Conservation (phyloP, 768 basidiomycete species). For the Lentinula aciculospora region DNA sequence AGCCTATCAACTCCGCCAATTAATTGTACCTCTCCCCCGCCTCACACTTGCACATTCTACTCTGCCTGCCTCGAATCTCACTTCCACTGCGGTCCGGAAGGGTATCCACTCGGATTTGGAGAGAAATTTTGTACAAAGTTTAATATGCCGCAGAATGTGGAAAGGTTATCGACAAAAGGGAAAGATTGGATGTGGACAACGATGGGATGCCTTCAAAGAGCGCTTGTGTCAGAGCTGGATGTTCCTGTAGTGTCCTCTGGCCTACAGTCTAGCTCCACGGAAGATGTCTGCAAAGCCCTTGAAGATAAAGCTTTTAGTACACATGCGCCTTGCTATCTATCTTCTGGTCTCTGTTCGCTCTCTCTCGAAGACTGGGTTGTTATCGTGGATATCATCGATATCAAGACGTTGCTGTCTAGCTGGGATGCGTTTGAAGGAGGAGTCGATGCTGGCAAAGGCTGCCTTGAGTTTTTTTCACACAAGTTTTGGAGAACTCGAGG, state of each 20-base stretch:
- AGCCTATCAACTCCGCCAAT: not conserved
- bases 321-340: conserved; percentile 34
- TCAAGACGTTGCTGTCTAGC: conserved; percentile 24
- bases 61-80: conserved; percentile 35
- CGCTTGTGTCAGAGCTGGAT: conserved; percentile 27
- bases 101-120: conserved; percentile 40
- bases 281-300: conserved; percentile 28
- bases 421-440: conserved; percentile 24
- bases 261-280: conserved; percentile 1
- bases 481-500: not conserved
- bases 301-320: conserved; percentile 32
- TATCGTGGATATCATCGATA: conserved; percentile 28
- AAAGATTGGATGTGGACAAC: conserved; percentile 38
- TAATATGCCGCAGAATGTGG: conserved; percentile 16
- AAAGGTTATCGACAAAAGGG: conserved; percentile 23
- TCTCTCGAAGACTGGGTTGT: conserved; percentile 27
- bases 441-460: conserved; percentile 22
- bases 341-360: conserved; percentile 36
- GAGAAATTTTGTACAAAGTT: conserved; percentile 35
- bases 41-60: conserved; percentile 38
- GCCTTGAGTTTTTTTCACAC: conserved; percentile 21
- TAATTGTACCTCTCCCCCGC: conserved; percentile 20
- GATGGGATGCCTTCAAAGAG: conserved; percentile 40
- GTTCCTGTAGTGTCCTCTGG: not conserved
- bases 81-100: conserved; percentile 36